Conservation (phyloP, 768 basidiomycete species). For the Collybiopsis luxurians region DNA sequence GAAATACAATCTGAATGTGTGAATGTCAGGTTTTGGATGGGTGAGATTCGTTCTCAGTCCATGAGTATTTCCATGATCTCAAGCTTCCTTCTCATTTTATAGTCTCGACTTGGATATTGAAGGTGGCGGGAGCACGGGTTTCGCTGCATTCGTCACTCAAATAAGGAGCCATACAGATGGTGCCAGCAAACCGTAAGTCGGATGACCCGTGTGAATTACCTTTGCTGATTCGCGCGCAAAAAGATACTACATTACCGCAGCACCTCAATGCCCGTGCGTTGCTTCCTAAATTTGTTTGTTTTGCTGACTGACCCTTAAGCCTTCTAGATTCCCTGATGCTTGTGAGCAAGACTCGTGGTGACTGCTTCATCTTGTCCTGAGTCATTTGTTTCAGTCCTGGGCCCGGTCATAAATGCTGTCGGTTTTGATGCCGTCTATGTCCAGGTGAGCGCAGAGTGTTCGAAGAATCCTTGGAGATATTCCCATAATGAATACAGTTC, state of each 20-base stretch:
- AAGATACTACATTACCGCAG: constrained; percentile 56
- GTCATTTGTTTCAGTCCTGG: constrained; percentile 27
- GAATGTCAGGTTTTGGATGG: constrained; percentile 48
- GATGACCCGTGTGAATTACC: neutral
- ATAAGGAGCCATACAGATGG: constrained; percentile 41
- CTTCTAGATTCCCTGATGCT: constrained; percentile 63
- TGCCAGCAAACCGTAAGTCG: constrained; percentile 45
- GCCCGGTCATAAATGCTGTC: constrained; percentile 51
- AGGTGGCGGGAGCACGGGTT: constrained; percentile 46
- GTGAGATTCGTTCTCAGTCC: constrained; percentile 25
- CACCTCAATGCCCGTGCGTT: constrained; percentile 31
- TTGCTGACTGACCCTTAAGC: constrained; percentile 16
- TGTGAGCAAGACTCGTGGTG: constrained; percentile 8
- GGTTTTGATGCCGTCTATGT: constrained; percentile 68
- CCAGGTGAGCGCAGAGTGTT: constrained; percentile 48
- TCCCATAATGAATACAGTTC: constrained; percentile 14
- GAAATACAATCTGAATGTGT: neutral
- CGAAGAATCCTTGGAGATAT: neutral
- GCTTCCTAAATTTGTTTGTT: neutral
- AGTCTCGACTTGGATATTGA: constrained; percentile 67
- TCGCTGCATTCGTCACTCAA: constrained; percentile 43
- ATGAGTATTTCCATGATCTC: neutral
- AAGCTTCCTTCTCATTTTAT: neutral
- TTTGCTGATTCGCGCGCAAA: constrained; percentile 15
- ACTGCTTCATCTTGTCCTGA: no score